Base-by-base conservation (phyloP, 2,329 filamentous ascomycete species). In the Colletotrichum lentis region DNA sequence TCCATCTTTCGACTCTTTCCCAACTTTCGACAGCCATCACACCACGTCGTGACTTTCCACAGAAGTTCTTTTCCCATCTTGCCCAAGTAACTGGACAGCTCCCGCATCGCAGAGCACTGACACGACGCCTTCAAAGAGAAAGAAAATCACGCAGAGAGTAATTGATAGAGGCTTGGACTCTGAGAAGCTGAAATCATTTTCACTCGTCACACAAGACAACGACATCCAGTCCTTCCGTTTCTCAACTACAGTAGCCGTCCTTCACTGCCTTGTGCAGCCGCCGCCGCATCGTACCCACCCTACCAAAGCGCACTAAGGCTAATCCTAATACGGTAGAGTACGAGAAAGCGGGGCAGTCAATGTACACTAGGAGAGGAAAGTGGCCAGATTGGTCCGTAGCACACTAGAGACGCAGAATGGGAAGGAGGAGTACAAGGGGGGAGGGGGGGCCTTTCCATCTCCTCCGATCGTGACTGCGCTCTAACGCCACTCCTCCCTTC, bases 391-490 rank as follows among this genome's bases (percentile, higher is more conserved):
- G 22, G 49, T 35, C 11, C 24, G 11, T 8, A 6, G 8, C 12
- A 14, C 16, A 22, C 5, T 10, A 47, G 47, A 53, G 35, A 39
- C 27, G 37, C 37, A 31, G 55, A 44, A 20, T 37, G 22, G n/a
- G 27, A 18, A 46, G 31, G 27, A 18, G 11, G 16, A 11, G 12
- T 5, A 35, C 16, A 24, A 44, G 22, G 24, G 22, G 43, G 54
- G 22, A 16, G 24, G 22, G 43, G 54, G 22, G 53, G 7, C 46
- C 44, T 49, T 66, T 66, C 41, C 50, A 41, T 54, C 54, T 41
- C 41, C 53, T 55, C 47, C 10, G 35, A 68, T 35, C 31, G 62
- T 65, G 55, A 65, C 65, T 39, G 35, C 14, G 2, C 20, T 37
- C 22, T 68, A 68, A 55, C 55, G 49, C 16, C 27, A 41, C 53